phyloP scores from a whole-genome alignment of 2,329 filamentous ascomycete genomes.

The Parasarocladium wereldwijsianum region DNA sequence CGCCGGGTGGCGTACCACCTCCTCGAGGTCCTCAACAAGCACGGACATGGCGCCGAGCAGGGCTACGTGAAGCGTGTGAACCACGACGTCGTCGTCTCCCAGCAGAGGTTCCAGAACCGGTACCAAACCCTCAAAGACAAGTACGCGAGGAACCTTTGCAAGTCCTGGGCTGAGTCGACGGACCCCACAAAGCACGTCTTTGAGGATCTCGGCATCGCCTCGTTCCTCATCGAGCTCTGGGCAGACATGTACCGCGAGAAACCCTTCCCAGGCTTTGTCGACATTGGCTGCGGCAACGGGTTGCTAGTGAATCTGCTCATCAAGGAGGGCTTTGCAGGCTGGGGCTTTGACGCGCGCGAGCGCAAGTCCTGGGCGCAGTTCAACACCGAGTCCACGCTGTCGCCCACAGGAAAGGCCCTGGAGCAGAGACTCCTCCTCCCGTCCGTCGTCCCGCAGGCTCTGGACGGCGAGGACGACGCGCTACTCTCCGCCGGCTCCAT shows the following conservation, averaged over 20 bases:
- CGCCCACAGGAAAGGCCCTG: constrained; percentile 20
- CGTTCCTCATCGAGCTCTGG: constrained; percentile 91
- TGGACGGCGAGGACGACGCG: background rate
- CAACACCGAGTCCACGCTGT: constrained; percentile 16
- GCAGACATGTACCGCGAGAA: constrained; percentile 54
- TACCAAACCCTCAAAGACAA: constrained; percentile 67
- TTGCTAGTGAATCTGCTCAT: constrained; percentile 73
- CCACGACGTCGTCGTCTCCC: constrained; percentile 69
- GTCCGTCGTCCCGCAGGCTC: constrained; percentile 17
- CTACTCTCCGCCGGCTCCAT: constrained; percentile 11
- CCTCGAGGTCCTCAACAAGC: constrained; percentile 55
- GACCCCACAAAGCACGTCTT: constrained; percentile 89
- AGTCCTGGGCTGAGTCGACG: constrained; percentile 73
- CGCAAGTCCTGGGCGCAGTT: constrained; percentile 79
- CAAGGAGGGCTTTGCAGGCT: constrained; percentile 68
- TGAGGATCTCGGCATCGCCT: constrained; percentile 80
- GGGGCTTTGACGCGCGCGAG: constrained; percentile 80
- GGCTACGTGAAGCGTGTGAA: constrained; percentile 72
- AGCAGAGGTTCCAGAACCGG: constrained; percentile 64
- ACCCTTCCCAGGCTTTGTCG: constrained; percentile 76
- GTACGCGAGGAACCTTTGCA: constrained; percentile 57
- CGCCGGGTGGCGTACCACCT: constrained; percentile 54
- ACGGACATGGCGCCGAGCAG: constrained; percentile 46
- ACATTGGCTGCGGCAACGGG: constrained; percentile 93
- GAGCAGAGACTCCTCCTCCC: constrained; percentile 35